Evolutionary conservation across 345 rosid genomes (phyloP).

Genomic region (Corchorus olitorius): DNA sequence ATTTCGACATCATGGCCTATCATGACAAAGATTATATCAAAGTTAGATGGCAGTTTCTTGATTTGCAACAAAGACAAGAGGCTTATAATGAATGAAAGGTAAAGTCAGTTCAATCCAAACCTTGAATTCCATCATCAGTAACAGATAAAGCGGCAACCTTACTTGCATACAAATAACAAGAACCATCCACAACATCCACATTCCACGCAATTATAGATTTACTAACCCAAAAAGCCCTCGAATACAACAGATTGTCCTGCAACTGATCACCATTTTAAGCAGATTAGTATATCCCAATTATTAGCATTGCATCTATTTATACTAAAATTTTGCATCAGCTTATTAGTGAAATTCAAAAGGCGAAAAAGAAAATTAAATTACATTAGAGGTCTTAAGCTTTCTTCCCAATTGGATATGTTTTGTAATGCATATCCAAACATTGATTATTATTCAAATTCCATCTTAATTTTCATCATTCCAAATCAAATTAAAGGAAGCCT

Average conservation of each 20-base stretch:
- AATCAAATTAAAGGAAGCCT: background rate
- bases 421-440: background rate
- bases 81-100: background rate
- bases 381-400: background rate
- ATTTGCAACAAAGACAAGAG: constrained; percentile 5
- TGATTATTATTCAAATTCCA: background rate
- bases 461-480: constrained; percentile 7
- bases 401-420: background rate
- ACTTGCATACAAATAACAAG: constrained; percentile 75
- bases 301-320: background rate
- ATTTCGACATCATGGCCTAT: constrained; percentile 64
- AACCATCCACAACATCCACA: constrained; percentile 62
- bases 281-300: constrained; percentile 12
- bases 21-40: constrained; percentile 20
- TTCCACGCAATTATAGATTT: constrained; percentile 74
- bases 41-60: background rate
- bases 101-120: constrained; percentile 32
- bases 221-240: constrained; percentile 78
- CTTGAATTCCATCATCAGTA: constrained; percentile 58
- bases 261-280: constrained; percentile 38
- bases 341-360: background rate
- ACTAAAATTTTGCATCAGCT: background rate
- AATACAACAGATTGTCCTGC: constrained; percentile 52
- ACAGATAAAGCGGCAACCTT: constrained; percentile 55
- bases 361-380: background rate